Conservation (phyloP, 805 yeast genomes). For the Yamadazyma phyllophila region DNA sequence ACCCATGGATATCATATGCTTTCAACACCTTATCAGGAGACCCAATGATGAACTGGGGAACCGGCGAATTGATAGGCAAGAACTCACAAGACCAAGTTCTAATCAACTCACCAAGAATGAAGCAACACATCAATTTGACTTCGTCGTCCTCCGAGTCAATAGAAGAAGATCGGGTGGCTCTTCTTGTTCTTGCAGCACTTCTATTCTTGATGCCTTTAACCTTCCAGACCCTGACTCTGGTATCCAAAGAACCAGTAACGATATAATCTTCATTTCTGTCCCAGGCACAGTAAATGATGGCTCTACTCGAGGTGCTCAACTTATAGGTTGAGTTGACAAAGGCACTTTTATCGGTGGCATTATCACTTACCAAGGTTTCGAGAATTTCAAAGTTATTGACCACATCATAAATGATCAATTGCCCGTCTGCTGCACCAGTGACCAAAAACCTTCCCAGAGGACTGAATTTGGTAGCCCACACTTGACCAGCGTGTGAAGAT, state of each 20-base stretch:
- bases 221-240: constrained; percentile 68
- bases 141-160: constrained; percentile 13
- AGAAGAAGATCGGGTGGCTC: constrained; percentile 26
- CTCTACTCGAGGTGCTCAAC: constrained; percentile 27
- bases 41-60: constrained; percentile 61
- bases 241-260: constrained; percentile 72
- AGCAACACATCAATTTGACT: constrained; percentile 30
- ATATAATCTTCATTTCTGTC: constrained; percentile 67
- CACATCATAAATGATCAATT: constrained; percentile 65
- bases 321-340: constrained; percentile 26
- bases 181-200: constrained; percentile 10
- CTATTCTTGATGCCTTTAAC: constrained; percentile 30
- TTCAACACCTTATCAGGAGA: constrained; percentile 66
- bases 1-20: constrained; percentile 38
- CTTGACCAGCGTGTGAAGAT: constrained; percentile 63
- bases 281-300: constrained; percentile 70
- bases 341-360: constrained; percentile 24
- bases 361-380: constrained; percentile 29
- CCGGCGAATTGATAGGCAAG: constrained; percentile 45
- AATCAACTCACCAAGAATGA: constrained; percentile 38
- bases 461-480: constrained; percentile 80
- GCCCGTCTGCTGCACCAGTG: constrained; percentile 70
- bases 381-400: constrained; percentile 35
- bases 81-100: constrained; percentile 61
- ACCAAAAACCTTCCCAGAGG: constrained; percentile 74